Percentiles rank a stretch among this genome's conserved stretches.
Conservation (phyloP, 176 grass and related monocot species). For the Puccinellia tenuiflora region DNA sequence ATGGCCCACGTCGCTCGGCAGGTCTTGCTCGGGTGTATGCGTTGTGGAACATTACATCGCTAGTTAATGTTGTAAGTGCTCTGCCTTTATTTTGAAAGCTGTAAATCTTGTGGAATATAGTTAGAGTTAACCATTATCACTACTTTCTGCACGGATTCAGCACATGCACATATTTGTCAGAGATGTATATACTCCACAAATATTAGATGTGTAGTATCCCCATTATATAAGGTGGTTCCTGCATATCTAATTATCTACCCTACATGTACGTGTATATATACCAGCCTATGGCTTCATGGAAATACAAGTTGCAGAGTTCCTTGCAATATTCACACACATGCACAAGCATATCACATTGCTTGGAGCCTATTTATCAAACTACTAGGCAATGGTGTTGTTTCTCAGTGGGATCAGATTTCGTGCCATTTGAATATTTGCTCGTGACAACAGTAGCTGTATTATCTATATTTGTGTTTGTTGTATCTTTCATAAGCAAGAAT, state of each 20-base stretch:
- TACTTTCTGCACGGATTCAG: neutral
- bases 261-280: neutral
- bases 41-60: constrained; percentile 95
- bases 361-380: constrained; percentile 11
- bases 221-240: neutral
- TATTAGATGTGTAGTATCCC: neutral
- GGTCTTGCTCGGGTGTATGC: constrained; percentile 97
- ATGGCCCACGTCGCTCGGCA: constrained; percentile 90
- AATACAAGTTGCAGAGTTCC: neutral
- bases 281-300: neutral
- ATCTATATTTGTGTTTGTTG: neutral
- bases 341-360: neutral
- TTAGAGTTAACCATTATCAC: neutral
- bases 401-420: neutral
- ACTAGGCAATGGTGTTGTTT: neutral
- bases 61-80: constrained; percentile 93
- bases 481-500: neutral
- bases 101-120: neutral
- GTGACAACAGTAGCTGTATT: neutral
- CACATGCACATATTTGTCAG: neutral
- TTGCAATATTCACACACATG: neutral
- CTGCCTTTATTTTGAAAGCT: neutral
- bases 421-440: constrained; percentile 7
- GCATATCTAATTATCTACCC: neutral
- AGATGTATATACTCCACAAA: neutral